phyloP scores from a whole-genome alignment of 2,329 filamentous ascomycete genomes.

The Cladosporium sp. region DNA sequence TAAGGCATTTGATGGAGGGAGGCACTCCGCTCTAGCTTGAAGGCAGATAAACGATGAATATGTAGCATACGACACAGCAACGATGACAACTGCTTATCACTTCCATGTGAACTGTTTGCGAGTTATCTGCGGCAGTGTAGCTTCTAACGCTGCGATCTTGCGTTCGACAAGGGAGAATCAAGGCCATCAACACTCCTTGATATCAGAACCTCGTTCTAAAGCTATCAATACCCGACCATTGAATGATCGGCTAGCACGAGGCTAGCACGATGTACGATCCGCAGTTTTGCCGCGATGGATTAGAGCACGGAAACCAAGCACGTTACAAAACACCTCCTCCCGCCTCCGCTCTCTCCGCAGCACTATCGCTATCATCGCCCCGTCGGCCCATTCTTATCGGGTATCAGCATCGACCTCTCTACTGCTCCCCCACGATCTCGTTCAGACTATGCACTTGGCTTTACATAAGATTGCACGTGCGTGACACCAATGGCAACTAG shows the following conservation, averaged over 20 bases:
- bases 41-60: neutral
- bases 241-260: too few relatives aligned
- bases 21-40: neutral
- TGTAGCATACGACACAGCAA: neutral
- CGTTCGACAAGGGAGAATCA: too few relatives aligned
- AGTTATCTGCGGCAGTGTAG: too few relatives aligned
- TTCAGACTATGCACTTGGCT: neutral
- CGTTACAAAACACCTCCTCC: neutral
- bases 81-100: too few relatives aligned
- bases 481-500: neutral
- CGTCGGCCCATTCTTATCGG: neutral
- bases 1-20: neutral
- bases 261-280: neutral
- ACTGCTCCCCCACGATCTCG: neutral
- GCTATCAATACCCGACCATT: too few relatives aligned
- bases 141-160: too few relatives aligned
- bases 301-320: neutral
- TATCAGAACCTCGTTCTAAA: too few relatives aligned
- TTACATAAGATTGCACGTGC: slow-evolving; percentile 8
- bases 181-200: too few relatives aligned
- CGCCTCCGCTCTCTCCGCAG: neutral
- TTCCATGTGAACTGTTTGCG: too few relatives aligned
- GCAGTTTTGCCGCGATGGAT: neutral
- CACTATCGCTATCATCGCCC: neutral
- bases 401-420: neutral